Percentiles rank a stretch among this genome's conserved stretches.
Evolutionary conservation across 306 rosid species (phyloP).

Genomic region (Prunus fruticosa): DNA sequence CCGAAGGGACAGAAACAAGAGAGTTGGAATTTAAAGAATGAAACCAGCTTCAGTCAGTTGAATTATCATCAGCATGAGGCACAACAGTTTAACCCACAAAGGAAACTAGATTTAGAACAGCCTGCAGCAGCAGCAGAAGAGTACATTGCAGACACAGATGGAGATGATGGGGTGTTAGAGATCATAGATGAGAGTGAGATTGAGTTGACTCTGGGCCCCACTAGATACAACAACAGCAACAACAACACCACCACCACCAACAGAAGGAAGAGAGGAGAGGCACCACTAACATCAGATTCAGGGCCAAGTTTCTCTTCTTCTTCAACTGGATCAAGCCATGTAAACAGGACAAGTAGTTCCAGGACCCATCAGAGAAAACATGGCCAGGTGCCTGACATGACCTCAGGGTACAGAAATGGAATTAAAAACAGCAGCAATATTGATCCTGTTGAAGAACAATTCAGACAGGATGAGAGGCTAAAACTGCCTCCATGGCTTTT

Average conservation of each 20-base stretch:
- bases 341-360: constrained; percentile 40
- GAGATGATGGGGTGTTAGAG: constrained; percentile 34
- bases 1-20: constrained; percentile 30
- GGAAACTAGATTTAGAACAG: constrained; percentile 61
- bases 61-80: neutral
- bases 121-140: constrained; percentile 37
- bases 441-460: constrained; percentile 38
- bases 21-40: constrained; percentile 47
- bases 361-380: constrained; percentile 29
- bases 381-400: constrained; percentile 35
- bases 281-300: constrained; percentile 53
- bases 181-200: constrained; percentile 70
- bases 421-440: constrained; percentile 23
- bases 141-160: constrained; percentile 31
- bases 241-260: neutral
- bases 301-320: constrained; percentile 63
- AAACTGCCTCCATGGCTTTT: constrained; percentile 64
- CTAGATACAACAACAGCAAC: constrained; percentile 30
- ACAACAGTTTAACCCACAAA: constrained; percentile 22
- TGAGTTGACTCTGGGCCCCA: constrained; percentile 77
- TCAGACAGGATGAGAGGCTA: constrained; percentile 50
- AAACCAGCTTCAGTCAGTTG: constrained; percentile 30
- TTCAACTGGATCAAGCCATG: constrained; percentile 71
- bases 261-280: constrained; percentile 51
- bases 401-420: constrained; percentile 26